Conservation (phyloP, 768 basidiomycete genomes). For the Auriscalpium vulgare region DNA sequence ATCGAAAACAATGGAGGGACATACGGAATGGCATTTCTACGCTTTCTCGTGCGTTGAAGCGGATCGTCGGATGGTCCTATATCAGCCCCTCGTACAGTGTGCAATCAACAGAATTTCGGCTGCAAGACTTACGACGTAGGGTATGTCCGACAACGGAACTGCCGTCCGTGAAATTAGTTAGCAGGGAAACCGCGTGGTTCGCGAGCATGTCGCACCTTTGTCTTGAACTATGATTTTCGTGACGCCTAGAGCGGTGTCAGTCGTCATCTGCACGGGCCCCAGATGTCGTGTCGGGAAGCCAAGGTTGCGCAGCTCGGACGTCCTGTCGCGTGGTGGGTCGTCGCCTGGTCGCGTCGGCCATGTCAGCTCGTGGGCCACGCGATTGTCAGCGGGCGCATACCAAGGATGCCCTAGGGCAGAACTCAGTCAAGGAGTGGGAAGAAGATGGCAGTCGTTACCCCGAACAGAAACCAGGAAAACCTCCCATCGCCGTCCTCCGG, state of each 20-base stretch:
- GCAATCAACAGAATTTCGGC: neutral
- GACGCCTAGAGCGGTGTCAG: conserved; percentile 92
- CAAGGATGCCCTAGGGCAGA: conserved; percentile 47
- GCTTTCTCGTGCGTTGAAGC: conserved; percentile 78
- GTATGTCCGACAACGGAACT: conserved; percentile 65
- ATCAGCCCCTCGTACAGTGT: neutral
- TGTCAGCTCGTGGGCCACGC: neutral
- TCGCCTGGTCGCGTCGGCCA: conserved; percentile 50
- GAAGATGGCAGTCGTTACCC: conserved; percentile 37
- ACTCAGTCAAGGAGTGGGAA: neutral
- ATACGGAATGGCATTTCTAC: conserved; percentile 98
- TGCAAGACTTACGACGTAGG: conserved; percentile 50
- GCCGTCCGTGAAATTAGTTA: neutral
- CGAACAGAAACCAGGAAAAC: conserved; percentile 89
- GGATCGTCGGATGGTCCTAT: conserved; percentile 86
- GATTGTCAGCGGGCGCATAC: conserved; percentile 23
- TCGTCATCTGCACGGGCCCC: conserved; percentile 93
- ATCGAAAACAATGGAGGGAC: conserved; percentile 21
- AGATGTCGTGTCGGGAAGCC: conserved; percentile 86
- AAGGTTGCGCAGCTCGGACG: conserved; percentile 74
- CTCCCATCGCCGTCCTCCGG: conserved; percentile 70
- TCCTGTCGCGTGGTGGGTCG: conserved; percentile 92
- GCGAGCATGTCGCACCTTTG: conserved; percentile 34
- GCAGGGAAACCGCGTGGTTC: neutral
- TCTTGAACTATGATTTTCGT: conserved; percentile 78